phyloP scores from a whole-genome alignment of 2,329 filamentous ascomycete genomes.

The Blastomyces parvus region DNA sequence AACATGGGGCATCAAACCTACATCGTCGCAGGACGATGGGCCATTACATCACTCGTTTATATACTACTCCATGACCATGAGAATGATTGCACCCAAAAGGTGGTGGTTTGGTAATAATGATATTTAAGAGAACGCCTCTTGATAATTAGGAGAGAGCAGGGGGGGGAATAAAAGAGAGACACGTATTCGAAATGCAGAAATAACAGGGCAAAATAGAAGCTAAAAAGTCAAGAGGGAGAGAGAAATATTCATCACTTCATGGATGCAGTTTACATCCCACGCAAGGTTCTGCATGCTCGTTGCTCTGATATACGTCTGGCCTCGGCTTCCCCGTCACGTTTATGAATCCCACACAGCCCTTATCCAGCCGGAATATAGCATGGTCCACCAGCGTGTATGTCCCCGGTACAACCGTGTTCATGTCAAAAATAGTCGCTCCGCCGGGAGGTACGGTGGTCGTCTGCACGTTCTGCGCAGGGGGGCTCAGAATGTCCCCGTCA shows the following conservation, averaged over 20 bases:
- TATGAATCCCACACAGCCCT: conserved; percentile 28
- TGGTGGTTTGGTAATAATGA: neutral
- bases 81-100: neutral
- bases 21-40: neutral
- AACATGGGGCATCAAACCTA: neutral
- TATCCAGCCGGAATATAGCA: conserved; percentile 29
- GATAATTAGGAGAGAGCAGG: neutral
- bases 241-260: conserved; percentile 13
- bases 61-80: too few relatives aligned
- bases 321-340: conserved; percentile 26
- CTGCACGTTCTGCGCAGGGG: conserved; percentile 21
- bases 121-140: neutral
- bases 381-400: conserved; percentile 29
- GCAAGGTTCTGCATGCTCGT: conserved; percentile 22
- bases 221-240: neutral
- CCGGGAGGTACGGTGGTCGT: conserved; percentile 25
- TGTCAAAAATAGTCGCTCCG: conserved; percentile 24
- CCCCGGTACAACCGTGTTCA: conserved; percentile 27
- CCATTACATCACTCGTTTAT: neutral
- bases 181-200: neutral
- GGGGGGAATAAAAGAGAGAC: neutral
- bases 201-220: neutral
- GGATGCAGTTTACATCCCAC: conserved; percentile 27
- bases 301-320: conserved; percentile 23
- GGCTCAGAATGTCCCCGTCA: conserved; percentile 26